Conservation (phyloP, 2,329 filamentous ascomycete genomes). For the Aschersonia sp. region DNA sequence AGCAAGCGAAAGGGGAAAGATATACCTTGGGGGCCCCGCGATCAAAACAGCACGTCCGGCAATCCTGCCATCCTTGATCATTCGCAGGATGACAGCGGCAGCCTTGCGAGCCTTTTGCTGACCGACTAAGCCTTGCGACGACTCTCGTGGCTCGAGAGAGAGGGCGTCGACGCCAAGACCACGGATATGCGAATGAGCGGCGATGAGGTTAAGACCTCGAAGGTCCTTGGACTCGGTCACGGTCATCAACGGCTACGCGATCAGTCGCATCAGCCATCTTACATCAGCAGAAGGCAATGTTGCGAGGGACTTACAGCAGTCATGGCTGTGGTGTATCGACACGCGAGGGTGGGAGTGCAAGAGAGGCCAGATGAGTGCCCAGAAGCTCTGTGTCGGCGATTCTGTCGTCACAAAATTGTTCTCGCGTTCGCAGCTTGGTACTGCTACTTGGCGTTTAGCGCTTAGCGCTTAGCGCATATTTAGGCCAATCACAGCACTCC, state of each 20-base stretch:
- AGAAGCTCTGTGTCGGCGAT: not conserved
- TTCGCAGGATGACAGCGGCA: constrained; percentile 89
- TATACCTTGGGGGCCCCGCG: constrained; percentile 76
- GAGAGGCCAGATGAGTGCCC: not conserved
- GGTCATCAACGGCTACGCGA: constrained; percentile 47
- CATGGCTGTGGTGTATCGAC: not conserved
- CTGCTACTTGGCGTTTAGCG: too few relatives aligned
- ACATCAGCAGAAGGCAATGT: not conserved
- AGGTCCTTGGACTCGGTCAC: constrained; percentile 94
- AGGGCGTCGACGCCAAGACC: constrained; percentile 88
- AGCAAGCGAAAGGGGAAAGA: not conserved
- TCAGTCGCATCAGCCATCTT: not conserved
- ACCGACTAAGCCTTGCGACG: constrained; percentile 87
- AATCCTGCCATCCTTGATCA: constrained; percentile 99
- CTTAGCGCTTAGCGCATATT: too few relatives aligned
- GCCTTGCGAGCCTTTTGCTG: constrained; percentile 96
- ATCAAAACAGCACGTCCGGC: constrained; percentile 89
- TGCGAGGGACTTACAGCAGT: not conserved
- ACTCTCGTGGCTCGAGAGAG: constrained; percentile 70
- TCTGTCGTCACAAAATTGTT: not conserved
- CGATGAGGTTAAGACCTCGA: constrained; percentile 91
- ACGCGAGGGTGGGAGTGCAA: not conserved
- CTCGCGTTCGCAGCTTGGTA: too few relatives aligned
- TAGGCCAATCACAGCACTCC: too few relatives aligned
- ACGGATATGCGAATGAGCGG: constrained; percentile 94